Evolutionary conservation across 768 basidiomycete genomes (phyloP).

Genomic region (Tylopilus cervinicoccineus): DNA sequence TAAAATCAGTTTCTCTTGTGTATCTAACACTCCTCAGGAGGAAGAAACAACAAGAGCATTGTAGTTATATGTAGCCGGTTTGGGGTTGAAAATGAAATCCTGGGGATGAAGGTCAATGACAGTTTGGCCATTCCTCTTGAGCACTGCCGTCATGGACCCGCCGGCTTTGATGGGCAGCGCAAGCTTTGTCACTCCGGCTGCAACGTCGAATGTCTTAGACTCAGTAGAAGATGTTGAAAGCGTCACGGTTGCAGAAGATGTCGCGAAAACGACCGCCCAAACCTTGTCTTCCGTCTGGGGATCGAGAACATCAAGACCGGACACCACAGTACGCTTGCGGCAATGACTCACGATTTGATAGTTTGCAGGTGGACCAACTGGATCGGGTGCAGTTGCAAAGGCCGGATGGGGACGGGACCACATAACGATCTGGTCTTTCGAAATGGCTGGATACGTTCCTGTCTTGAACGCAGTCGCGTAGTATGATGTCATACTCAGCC

Average conservation of each 20-base stretch:
- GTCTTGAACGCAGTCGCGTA: slow-evolving; percentile 72
- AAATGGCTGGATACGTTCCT: slow-evolving; percentile 55
- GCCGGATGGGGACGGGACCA: slow-evolving; percentile 67
- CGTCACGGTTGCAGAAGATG: slow-evolving; percentile 51
- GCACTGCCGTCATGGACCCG: slow-evolving; percentile 45
- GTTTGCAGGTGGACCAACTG: slow-evolving; percentile 52
- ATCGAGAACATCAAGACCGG: slow-evolving; percentile 4
- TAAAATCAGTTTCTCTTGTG: not conserved
- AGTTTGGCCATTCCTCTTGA: slow-evolving; percentile 44
- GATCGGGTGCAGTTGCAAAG: slow-evolving; percentile 50
- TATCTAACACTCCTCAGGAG: slow-evolving; percentile 13
- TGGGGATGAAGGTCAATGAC: slow-evolving; percentile 46
- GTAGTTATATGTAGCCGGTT: slow-evolving; percentile 62
- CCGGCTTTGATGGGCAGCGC: slow-evolving; percentile 52
- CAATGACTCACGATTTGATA: slow-evolving; percentile 48
- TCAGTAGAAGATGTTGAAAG: slow-evolving; percentile 45
- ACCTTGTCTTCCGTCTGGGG: slow-evolving; percentile 54
- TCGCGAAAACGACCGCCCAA: slow-evolving; percentile 66
- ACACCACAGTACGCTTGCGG: not conserved
- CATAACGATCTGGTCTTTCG: slow-evolving; percentile 60
- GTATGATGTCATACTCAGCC: slow-evolving; percentile 61
- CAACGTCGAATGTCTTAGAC: slow-evolving; percentile 46
- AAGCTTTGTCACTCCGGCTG: slow-evolving; percentile 60
- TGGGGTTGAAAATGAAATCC: slow-evolving; percentile 50
- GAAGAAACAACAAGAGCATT: slow-evolving; percentile 59